Percentiles rank a stretch among this genome's conserved stretches.
These are phyloP conservation scores for Pleurotus giganteus DNA, from an alignment of 768 basidiomycete species.

Conservation along the genomic window DNA sequence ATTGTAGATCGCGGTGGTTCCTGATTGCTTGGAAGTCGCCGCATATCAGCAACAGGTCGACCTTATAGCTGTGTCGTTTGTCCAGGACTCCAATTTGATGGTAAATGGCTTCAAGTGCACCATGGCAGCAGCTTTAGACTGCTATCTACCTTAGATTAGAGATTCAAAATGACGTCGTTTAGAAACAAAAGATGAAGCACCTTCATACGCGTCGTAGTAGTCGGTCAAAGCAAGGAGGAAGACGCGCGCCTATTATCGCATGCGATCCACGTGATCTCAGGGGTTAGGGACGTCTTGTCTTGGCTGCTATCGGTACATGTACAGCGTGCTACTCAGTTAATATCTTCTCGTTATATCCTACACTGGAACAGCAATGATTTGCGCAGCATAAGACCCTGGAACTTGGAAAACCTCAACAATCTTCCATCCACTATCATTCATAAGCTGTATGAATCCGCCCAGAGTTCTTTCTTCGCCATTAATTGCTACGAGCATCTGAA, in stretches of 20 bases:
- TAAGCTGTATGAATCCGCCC: constrained; percentile 21
- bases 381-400: constrained; percentile 2
- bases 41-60: constrained; percentile 88
- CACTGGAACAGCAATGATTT: neutral
- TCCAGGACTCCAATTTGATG: constrained; percentile 64
- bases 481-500: constrained; percentile 26
- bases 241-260: too few relatives aligned
- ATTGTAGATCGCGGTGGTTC: constrained; percentile 79
- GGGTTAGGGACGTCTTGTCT: too few relatives aligned
- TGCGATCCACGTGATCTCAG: too few relatives aligned
- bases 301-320: too few relatives aligned
- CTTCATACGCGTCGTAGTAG: too few relatives aligned
- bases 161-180: too few relatives aligned
- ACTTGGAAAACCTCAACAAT: neutral
- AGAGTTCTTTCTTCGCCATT: constrained; percentile 29
- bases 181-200: too few relatives aligned
- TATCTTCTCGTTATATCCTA: too few relatives aligned
- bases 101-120: constrained; percentile 88
- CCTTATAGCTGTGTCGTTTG: constrained; percentile 53
- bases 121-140: constrained; percentile 95
- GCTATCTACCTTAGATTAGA: too few relatives aligned
- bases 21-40: constrained; percentile 96
- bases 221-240: too few relatives aligned
- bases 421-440: constrained; percentile 26
- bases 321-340: too few relatives aligned